Evolutionary conservation across 768 basidiomycete species (phyloP), one percentile per base, ranked within the genome.

Genomic region (Panaeolus cyanescens): DNA sequence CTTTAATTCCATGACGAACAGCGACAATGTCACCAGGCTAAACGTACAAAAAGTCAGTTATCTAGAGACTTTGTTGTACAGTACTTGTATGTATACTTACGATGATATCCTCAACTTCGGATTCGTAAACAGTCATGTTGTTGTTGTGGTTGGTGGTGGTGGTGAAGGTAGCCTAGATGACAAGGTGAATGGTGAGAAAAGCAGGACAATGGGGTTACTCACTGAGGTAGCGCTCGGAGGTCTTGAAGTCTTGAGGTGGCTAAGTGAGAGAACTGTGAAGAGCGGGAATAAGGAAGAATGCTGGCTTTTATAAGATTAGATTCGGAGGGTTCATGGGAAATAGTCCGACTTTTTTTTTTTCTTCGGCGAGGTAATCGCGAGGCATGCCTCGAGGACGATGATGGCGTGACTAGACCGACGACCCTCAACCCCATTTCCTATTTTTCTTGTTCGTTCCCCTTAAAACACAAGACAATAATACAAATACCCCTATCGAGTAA

Each of bases 11-110:
- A 69, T 91, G 83, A 68, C 86, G 82, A 69, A 93, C 88, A 59
- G 89, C 81, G 74, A 94, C 92, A 70, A 93, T 81, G 72, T 94
- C 92, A 62, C 92, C 92, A 58, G 91, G 84, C 89, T 92, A 55
- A 31, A 33, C 5, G 8, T 15, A 12, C n/a, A 33, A 9, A 0
- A 10, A 13, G 33, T 56, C 32, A 57, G 58, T 32, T 40, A 40
- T 4, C 36, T 25, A n/a, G n/a, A n/a, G n/a, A n/a, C n/a, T n/a
- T n/a, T n/a, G n/a, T n/a, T n/a, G n/a, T n/a, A n/a, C n/a, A n/a
- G n/a, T n/a, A n/a, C n/a, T n/a, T n/a, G n/a, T n/a, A n/a, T n/a
- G n/a, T 45, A 58, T 40, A 62, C 69, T 42, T 61, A 70, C 64
- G 32, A 56, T 33, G 56, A 69, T 69, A 53, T 65, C 34, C 4